Conservation (phyloP, 2,329 filamentous ascomycete genomes). For the Cladorrhinum sp. region DNA sequence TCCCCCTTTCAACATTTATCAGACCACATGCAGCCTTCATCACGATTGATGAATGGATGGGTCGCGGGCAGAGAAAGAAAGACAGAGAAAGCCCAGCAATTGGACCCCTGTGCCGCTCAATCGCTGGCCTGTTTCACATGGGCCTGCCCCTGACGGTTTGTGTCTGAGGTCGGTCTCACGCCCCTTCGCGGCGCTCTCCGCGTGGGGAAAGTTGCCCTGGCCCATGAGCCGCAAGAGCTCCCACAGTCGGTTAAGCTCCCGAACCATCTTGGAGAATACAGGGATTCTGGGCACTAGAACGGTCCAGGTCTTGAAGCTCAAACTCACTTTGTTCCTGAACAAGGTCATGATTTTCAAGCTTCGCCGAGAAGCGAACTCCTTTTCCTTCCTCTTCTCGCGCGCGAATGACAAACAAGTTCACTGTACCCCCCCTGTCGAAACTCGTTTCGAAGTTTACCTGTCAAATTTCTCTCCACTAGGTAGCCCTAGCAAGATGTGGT, state of each 20-base stretch:
- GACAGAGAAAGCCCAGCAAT: background rate
- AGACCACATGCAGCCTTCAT: background rate
- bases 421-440: conserved; percentile 5
- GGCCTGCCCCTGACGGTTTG: conserved; percentile 30
- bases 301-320: conserved; percentile 12
- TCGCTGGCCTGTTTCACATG: conserved; percentile 27
- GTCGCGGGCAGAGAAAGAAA: background rate
- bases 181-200: conserved; percentile 21
- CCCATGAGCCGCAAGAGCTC: conserved; percentile 18
- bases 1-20: background rate
- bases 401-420: background rate
- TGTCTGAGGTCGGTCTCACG: conserved; percentile 34
- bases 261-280: conserved; percentile 3
- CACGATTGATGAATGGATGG: background rate
- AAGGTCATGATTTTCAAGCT: conserved; percentile 9
- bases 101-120: conserved; percentile 5
- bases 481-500: conserved; percentile 10
- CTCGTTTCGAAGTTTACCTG: conserved; percentile 3
- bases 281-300: conserved; percentile 9
- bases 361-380: background rate
- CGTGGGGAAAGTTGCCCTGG: conserved; percentile 8
- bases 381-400: background rate
- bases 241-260: background rate
- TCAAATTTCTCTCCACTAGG: conserved; percentile 1
- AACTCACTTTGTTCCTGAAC: conserved; percentile 12